Evolutionary conservation across 495 filamentous ascomycete genomes (phyloP).

Genomic region (Aspergillus sclerotiicarbonarius): DNA sequence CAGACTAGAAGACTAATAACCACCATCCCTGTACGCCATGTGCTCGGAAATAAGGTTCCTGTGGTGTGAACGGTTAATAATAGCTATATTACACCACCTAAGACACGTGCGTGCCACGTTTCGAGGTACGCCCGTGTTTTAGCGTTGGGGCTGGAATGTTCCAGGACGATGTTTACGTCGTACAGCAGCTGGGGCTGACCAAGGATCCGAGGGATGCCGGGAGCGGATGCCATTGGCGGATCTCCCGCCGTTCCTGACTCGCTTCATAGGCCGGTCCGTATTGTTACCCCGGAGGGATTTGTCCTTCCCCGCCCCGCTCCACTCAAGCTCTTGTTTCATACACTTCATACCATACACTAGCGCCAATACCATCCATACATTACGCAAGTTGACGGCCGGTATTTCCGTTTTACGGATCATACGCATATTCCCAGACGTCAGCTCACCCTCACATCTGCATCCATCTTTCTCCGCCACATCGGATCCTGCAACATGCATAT

Average conservation of each 20-base stretch:
- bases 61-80: not conserved
- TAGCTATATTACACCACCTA: not conserved
- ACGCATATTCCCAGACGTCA: not conserved
- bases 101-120: not conserved
- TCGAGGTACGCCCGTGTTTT: not conserved
- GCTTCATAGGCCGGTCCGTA: not conserved
- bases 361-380: not conserved
- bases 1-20: too few relatives aligned
- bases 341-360: not conserved
- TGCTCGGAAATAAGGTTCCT: not conserved
- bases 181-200: not conserved
- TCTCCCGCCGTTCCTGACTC: not conserved
- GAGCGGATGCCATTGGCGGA: not conserved
- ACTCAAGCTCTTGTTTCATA: not conserved
- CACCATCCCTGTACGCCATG: too few relatives aligned
- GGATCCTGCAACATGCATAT: not conserved
- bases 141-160: conserved; percentile 1
- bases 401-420: not conserved
- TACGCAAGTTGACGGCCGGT: not conserved
- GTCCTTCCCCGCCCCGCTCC: not conserved
- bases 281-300: not conserved
- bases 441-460: not conserved
- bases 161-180: not conserved
- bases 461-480: not conserved
- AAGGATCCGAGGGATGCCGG: not conserved